Percentiles rank a stretch among this genome's conserved stretches.
phyloP scores from a whole-genome alignment of 306 rosid genomes.

The Albizia julibrissin region DNA sequence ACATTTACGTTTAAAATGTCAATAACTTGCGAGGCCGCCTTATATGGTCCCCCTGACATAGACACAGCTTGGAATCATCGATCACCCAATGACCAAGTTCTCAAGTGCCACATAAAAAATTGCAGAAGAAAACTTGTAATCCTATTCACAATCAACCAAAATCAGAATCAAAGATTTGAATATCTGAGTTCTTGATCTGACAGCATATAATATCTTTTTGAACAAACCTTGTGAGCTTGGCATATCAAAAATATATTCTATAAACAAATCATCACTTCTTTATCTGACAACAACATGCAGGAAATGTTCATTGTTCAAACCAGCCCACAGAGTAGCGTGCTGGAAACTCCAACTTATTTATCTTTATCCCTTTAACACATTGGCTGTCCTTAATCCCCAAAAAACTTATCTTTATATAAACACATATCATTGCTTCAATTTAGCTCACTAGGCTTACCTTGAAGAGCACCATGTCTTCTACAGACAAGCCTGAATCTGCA shows the following conservation, averaged over 20 bases:
- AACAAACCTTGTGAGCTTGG: slow-evolving; percentile 9
- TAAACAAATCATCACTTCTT: slow-evolving; percentile 1
- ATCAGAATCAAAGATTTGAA: slow-evolving; percentile 17
- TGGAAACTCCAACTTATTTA: slow-evolving; percentile 7
- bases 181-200: slow-evolving; percentile 13
- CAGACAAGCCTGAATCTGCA: slow-evolving; percentile 45
- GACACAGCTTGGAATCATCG: slow-evolving; percentile 1
- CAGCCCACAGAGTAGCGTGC: background rate
- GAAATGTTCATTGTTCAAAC: background rate
- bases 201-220: slow-evolving; percentile 18
- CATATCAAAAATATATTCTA: slow-evolving; percentile 2
- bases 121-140: background rate
- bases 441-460: slow-evolving; percentile 15
- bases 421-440: slow-evolving; percentile 11
- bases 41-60: background rate
- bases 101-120: slow-evolving; percentile 5
- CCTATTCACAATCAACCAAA: background rate
- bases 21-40: background rate
- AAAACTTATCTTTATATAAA: slow-evolving; percentile 8
- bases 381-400: background rate
- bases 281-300: background rate
- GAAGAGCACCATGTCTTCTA: slow-evolving; percentile 51
- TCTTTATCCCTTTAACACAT: background rate
- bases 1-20: background rate
- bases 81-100: background rate